Evolutionary conservation across 2,329 filamentous ascomycete genomes (phyloP), one percentile per base, ranked within the genome.

Genomic region (Fusarium chuoi): DNA sequence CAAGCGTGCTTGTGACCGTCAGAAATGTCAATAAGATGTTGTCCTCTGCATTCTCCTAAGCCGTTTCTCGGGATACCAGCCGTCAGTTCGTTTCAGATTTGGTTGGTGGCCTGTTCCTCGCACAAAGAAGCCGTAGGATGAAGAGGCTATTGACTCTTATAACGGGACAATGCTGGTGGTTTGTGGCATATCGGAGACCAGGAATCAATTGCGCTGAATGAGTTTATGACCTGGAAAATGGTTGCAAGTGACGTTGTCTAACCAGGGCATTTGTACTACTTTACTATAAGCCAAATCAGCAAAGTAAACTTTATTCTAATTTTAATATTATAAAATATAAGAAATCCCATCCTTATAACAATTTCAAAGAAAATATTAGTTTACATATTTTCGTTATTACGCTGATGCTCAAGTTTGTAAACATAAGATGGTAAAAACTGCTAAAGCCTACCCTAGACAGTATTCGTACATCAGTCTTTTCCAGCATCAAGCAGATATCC

Each of bases 1-100:
- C 17, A 18, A 5, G 15, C 28, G 28, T 33, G 17, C 48, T 24
- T 5, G 0, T 18, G 6, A 2, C 11, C 12, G 22, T 33, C 0
- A 3, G 5, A n/a, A 33, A 49, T 13, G 0, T 9, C 2, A 51
- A 17, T 7, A 4, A n/a, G 10, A 18, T 14, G 11, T 24, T 24
- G 6, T 14, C 2, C 28, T 7, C 22, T 3, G 28, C 10, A 13
- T n/a, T 13, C 9, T 13, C 15, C 15, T 6, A 6, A 22, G 45
- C 15, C 5, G 22, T 33, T 49, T 5, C 22, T 49, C 11, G 15
- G 22, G 14, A 33, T n/a, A 33, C 28, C 18, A 5, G 11, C 0
- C 6, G 15, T 24, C 30, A 51, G 22, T 24, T 33, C 17, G 8
- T 24, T 14, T 24, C 22, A 20, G 30, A 20, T 6, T 20, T 35